phyloP scores from a whole-genome alignment of 2,329 filamentous ascomycete genomes.

The Ceratocystis lukuohia region DNA sequence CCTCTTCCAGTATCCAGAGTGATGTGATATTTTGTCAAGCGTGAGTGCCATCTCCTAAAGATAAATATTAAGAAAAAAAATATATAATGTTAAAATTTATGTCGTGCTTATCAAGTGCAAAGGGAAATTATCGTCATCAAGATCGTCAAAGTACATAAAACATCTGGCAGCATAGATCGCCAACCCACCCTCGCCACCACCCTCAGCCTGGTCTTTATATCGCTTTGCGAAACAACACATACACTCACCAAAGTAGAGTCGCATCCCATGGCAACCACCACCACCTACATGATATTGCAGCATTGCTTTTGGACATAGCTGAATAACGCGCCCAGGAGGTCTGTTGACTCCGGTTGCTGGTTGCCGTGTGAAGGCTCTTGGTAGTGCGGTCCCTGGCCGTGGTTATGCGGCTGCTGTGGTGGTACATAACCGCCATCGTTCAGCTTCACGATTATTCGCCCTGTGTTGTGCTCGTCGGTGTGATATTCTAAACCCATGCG shows the following conservation, averaged over 20 bases:
- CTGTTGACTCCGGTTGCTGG: slow-evolving; percentile 32
- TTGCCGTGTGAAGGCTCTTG: slow-evolving; percentile 19
- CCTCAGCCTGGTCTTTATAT: not conserved
- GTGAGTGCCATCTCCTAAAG: no score
- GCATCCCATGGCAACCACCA: not conserved
- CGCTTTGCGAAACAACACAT: not conserved
- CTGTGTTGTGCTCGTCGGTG: slow-evolving; percentile 71
- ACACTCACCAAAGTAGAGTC: no score
- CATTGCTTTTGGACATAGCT: slow-evolving; percentile 52
- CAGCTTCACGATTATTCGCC: slow-evolving; percentile 77
- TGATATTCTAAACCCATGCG: slow-evolving; percentile 70
- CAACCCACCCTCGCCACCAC: not conserved
- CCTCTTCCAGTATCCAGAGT: not conserved
- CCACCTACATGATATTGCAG: slow-evolving; percentile 57
- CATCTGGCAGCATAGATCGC: not conserved
- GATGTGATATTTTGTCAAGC: not conserved
- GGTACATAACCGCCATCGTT: slow-evolving; percentile 52
- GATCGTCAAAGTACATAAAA: slow-evolving; percentile 10
- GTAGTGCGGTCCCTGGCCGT: slow-evolving; percentile 22
- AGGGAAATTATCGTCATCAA: slow-evolving; percentile 3
- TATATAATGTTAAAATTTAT: not conserved
- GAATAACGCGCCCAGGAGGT: slow-evolving; percentile 17
- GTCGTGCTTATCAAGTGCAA: not conserved
- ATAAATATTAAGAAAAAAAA: not conserved
- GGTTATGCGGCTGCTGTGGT: slow-evolving; percentile 29